These are phyloP conservation scores for Phytophthora podocarpi DNA, from an alignment of 352 stramenopile genomes.

Conservation along the genomic window DNA sequence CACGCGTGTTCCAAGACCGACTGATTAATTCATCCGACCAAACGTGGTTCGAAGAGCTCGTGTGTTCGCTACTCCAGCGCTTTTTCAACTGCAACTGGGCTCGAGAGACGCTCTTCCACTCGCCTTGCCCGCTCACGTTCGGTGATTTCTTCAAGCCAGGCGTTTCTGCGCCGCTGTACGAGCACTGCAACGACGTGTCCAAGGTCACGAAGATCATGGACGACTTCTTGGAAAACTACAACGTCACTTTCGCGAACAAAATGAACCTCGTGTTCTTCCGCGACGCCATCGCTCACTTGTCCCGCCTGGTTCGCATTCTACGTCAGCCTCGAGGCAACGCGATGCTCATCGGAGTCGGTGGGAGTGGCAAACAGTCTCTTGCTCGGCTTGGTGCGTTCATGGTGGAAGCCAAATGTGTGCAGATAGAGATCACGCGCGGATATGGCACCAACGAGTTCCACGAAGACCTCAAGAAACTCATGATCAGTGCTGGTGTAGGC, in stretches of 20 bases:
- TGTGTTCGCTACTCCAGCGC: constrained; percentile 78
- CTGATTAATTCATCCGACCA: constrained; percentile 91
- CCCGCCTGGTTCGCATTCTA: constrained; percentile 90
- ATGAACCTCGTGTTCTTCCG: constrained; percentile 98
- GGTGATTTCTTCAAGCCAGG: constrained; percentile 93
- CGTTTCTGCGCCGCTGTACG: constrained; percentile 77
- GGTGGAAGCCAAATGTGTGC: constrained; percentile 89
- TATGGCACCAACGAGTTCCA: constrained; percentile 92
- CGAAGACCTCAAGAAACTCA: constrained; percentile 94
- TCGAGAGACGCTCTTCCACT: constrained; percentile 88
- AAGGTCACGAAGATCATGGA: constrained; percentile 91
- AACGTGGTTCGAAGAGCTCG: constrained; percentile 90
- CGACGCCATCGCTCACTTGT: constrained; percentile 92
- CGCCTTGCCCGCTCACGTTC: constrained; percentile 89
- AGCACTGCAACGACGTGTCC: constrained; percentile 79
- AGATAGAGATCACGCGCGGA: constrained; percentile 93
- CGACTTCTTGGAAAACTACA: constrained; percentile 95
- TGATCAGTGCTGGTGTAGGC: constrained; percentile 92
- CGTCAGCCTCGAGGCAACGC: constrained; percentile 93
- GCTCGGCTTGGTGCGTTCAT: constrained; percentile 92
- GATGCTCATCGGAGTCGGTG: constrained; percentile 96
- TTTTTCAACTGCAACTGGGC: constrained; percentile 84
- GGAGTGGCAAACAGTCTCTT: constrained; percentile 94
- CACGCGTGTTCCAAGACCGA: constrained; percentile 94
- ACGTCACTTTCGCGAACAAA: constrained; percentile 91